Percentiles rank a stretch among this genome's conserved stretches.
Evolutionary conservation across 768 basidiomycete genomes (phyloP).

Genomic region (Chalciporus chontae): DNA sequence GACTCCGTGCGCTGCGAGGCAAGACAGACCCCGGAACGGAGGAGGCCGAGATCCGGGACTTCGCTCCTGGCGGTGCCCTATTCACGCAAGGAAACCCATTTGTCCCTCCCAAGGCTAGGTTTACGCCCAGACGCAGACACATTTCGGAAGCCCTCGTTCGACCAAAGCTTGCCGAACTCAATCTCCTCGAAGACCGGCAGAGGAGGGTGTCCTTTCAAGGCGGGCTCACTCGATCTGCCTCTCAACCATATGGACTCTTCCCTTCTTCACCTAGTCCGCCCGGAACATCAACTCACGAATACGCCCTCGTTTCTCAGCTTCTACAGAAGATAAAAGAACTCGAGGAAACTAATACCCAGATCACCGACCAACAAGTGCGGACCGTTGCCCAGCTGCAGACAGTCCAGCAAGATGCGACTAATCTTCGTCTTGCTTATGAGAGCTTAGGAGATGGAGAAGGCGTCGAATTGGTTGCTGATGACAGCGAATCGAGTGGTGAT

Average conservation of each 20-base stretch:
- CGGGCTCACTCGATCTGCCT: conserved; percentile 24
- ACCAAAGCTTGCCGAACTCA: conserved; percentile 7
- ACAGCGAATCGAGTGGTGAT: conserved; percentile 36
- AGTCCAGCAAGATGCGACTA: conserved; percentile 69
- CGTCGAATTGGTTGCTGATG: conserved; percentile 38
- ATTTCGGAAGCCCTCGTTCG: conserved; percentile 25
- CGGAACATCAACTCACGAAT: conserved; percentile 34
- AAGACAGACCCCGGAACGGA: conserved; percentile 31
- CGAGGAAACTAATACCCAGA: conserved; percentile 67
- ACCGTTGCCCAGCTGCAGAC: conserved; percentile 60
- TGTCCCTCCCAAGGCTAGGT: conserved; percentile 11
- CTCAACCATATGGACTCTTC: conserved; percentile 20
- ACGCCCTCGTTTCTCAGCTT: conserved; percentile 64
- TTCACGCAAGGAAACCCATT: conserved; percentile 18
- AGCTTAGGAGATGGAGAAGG: conserved; percentile 54
- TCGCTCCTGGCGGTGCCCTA: conserved; percentile 55
- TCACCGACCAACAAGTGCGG: conserved; percentile 59
- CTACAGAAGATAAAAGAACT: conserved; percentile 73
- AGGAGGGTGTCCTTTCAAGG: conserved; percentile 18
- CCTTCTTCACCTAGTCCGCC: conserved; percentile 10
- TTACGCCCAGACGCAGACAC: conserved; percentile 25
- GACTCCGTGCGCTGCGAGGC: conserved; percentile 50
- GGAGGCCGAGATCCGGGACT: conserved; percentile 44
- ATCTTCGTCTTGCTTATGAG: conserved; percentile 68
- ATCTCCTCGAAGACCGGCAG: conserved; percentile 11